Percentiles rank a stretch among this genome's conserved stretches.
Evolutionary conservation across 2,329 filamentous ascomycete species (phyloP).

Genomic region (Phaeophleospora eucalypticola): DNA sequence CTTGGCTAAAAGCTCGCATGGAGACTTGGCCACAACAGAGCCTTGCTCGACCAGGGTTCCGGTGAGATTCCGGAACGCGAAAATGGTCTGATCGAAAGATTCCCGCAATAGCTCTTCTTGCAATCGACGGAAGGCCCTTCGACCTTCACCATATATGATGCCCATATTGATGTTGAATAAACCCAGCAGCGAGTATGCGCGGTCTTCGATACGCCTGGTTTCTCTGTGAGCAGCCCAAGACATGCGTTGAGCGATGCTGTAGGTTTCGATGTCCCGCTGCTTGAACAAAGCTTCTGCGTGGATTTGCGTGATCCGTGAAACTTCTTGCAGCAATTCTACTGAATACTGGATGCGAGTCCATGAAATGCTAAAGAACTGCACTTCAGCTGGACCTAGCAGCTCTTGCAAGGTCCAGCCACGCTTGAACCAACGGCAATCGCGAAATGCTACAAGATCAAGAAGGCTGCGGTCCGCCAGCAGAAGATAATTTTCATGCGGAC

Average conservation of each 20-base stretch:
- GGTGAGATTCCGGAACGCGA: too few relatives aligned
- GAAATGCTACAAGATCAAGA: not conserved
- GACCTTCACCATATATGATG: conserved; percentile 27
- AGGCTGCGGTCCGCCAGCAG: too few relatives aligned
- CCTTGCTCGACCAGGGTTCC: too few relatives aligned
- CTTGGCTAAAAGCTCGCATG: too few relatives aligned
- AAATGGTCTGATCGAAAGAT: too few relatives aligned
- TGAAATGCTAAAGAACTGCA: not conserved
- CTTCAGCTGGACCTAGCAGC: not conserved
- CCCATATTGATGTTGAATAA: conserved; percentile 29
- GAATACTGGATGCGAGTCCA: too few relatives aligned
- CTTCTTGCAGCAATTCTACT: too few relatives aligned
- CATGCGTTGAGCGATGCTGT: conserved; percentile 14
- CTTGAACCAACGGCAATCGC: conserved; percentile 1
- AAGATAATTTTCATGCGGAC: too few relatives aligned
- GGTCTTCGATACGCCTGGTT: conserved; percentile 27
- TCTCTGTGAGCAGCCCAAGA: conserved; percentile 14
- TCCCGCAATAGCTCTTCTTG: not conserved
- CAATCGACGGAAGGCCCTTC: not conserved
- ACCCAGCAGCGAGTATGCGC: conserved; percentile 28
- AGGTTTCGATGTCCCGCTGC: not conserved
- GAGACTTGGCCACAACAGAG: too few relatives aligned
- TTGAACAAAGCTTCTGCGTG: too few relatives aligned
- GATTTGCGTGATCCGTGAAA: too few relatives aligned
- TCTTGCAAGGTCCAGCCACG: conserved; percentile 3